Evolutionary conservation across 1,139 yeast species (phyloP).

Genomic region (Blastobotrys elegans): DNA sequence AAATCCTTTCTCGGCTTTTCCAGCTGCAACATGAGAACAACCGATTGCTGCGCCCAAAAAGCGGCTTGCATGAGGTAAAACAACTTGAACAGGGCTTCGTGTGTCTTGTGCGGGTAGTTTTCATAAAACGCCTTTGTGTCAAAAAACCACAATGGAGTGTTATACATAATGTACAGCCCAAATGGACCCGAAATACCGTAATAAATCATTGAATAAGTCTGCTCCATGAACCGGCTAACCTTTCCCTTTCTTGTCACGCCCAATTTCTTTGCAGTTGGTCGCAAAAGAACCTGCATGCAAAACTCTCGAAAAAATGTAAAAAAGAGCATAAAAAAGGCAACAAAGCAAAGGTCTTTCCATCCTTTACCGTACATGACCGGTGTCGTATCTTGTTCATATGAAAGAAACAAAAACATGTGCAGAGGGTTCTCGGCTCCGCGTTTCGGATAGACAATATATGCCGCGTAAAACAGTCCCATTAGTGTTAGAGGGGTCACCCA

Average conservation of each 20-base stretch:
- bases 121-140: slow-evolving; percentile 75
- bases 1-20: slow-evolving; percentile 96
- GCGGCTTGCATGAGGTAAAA: slow-evolving; percentile 92
- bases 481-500: slow-evolving; percentile 68
- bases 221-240: slow-evolving; percentile 84
- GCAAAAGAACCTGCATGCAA: slow-evolving; percentile 72
- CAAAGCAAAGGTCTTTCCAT: slow-evolving; percentile 71
- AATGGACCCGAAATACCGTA: slow-evolving; percentile 78
- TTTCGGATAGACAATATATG: slow-evolving; percentile 34
- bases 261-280: slow-evolving; percentile 57
- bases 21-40: slow-evolving; percentile 71
- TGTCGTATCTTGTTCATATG: slow-evolving; percentile 50
- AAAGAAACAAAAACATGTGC: slow-evolving; percentile 59
- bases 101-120: slow-evolving; percentile 77
- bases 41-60: slow-evolving; percentile 95
- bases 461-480: slow-evolving; percentile 35
- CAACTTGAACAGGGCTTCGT: slow-evolving; percentile 63
- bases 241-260: slow-evolving; percentile 59
- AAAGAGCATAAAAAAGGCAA: slow-evolving; percentile 72
- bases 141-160: slow-evolving; percentile 83
- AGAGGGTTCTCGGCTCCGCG: slow-evolving; percentile 54
- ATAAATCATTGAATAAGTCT: slow-evolving; percentile 77
- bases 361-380: slow-evolving; percentile 73
- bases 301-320: slow-evolving; percentile 92
- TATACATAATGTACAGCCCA: slow-evolving; percentile 84